Conservation (phyloP, 495 filamentous ascomycete genomes). For the Ramalina intermedia region DNA sequence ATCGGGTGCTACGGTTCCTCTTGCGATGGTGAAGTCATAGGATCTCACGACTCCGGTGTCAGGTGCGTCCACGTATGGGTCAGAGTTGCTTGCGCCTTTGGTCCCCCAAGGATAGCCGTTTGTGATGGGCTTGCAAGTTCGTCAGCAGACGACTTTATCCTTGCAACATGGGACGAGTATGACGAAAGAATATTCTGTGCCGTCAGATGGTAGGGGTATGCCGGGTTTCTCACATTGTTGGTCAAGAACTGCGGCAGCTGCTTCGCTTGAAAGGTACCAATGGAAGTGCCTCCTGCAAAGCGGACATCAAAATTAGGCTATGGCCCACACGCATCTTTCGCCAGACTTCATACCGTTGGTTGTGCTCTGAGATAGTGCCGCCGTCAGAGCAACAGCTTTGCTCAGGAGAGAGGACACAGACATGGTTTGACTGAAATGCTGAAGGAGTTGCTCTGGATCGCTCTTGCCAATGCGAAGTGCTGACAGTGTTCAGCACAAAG, state of each 20-base stretch:
- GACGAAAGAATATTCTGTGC: no score
- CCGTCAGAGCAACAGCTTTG: background rate
- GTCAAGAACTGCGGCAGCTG: constrained; percentile 6
- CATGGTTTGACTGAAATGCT: no score
- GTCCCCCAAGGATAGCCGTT: constrained; percentile 14
- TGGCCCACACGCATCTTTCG: background rate
- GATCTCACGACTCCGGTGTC: constrained; percentile 20
- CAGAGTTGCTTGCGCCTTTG: constrained; percentile 10
- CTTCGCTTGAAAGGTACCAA: constrained; percentile 6
- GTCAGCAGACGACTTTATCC: background rate
- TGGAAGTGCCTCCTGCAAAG: background rate
- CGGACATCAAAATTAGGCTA: background rate
- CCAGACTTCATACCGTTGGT: background rate
- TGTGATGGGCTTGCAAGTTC: background rate
- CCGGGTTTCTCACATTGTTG: constrained; percentile 11
- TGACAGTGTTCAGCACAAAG: no score
- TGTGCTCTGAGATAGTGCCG: constrained; percentile 1
- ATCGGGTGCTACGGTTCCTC: constrained; percentile 32
- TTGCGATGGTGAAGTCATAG: constrained; percentile 22
- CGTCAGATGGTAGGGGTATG: no score
- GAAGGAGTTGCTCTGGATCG: no score
- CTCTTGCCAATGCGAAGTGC: no score
- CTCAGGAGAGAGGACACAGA: background rate
- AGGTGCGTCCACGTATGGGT: constrained; percentile 19
- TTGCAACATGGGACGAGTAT: background rate